A percentile compares a stretch with the other conserved stretches of the same genome.
phyloP scores from a whole-genome alignment of 2,329 filamentous ascomycete genomes.

The Fusarium newnesense region DNA sequence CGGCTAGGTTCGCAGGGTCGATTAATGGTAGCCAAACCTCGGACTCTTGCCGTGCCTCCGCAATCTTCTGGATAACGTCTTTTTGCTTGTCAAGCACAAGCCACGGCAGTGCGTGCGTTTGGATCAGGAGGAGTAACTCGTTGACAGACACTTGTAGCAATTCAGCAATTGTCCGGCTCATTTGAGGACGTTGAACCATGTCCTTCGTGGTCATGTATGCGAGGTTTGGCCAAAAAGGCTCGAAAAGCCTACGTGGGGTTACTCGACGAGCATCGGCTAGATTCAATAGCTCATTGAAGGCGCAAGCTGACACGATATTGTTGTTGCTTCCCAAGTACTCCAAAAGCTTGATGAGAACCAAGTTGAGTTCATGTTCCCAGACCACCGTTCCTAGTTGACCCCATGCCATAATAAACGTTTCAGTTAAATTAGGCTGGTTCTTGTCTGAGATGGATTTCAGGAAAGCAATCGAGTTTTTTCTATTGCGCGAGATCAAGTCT shows the following conservation, averaged over 20 bases:
- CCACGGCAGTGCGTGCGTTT: conserved; percentile 85
- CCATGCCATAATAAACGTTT: conserved; percentile 87
- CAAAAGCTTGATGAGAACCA: conserved; percentile 84
- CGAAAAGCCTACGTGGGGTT: conserved; percentile 76
- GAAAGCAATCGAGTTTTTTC: conserved; percentile 75
- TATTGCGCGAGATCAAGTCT: conserved; percentile 56
- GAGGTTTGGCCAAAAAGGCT: conserved; percentile 88
- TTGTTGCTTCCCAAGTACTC: conserved; percentile 90
- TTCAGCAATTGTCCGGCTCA: conserved; percentile 82
- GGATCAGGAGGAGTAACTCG: conserved; percentile 79
- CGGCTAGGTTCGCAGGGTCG: conserved; percentile 65
- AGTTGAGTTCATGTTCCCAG: conserved; percentile 84
- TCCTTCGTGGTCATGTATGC: conserved; percentile 87
- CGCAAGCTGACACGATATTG: conserved; percentile 79
- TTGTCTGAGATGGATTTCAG: conserved; percentile 78
- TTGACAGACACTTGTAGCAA: conserved; percentile 79
- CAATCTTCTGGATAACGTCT: conserved; percentile 84
- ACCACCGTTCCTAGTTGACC: conserved; percentile 83
- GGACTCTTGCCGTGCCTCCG: conserved; percentile 76
- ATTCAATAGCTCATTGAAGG: conserved; percentile 83
- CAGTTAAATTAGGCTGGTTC: conserved; percentile 73
- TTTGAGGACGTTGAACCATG: conserved; percentile 81
- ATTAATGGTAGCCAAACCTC: conserved; percentile 68
- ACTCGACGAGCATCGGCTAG: conserved; percentile 73
- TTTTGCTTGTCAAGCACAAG: conserved; percentile 81